Percentiles rank a stretch among this genome's conserved stretches.
phyloP scores from a whole-genome alignment of 2,329 filamentous ascomycete genomes.

The Monilinia fructigena region DNA sequence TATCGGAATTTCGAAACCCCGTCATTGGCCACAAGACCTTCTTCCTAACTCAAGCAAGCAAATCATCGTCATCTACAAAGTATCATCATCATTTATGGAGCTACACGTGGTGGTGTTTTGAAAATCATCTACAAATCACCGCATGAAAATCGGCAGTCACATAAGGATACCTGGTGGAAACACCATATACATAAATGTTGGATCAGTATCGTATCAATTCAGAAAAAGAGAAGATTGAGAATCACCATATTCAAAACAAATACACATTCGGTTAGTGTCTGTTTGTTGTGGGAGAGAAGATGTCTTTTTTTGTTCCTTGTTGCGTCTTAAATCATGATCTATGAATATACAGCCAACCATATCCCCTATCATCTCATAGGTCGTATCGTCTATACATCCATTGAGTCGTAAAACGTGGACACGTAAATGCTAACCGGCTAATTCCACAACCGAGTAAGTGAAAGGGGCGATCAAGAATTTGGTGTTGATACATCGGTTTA shows the following conservation, averaged over 20 bases:
- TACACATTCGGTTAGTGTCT: neutral
- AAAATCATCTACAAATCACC: neutral
- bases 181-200: neutral
- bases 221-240: neutral
- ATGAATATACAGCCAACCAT: slow-evolving; percentile 10
- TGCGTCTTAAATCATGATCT: slow-evolving; percentile 12
- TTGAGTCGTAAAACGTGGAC: slow-evolving; percentile 12
- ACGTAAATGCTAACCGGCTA: slow-evolving; percentile 4
- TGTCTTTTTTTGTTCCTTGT: slow-evolving; percentile 14
- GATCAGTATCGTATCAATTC: no score
- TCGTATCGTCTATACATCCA: slow-evolving; percentile 9
- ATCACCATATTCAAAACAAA: neutral
- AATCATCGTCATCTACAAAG: no score
- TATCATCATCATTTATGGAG: no score
- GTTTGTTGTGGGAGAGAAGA: slow-evolving; percentile 10
- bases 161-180: neutral
- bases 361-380: neutral
- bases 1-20: neutral
- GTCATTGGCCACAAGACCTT: slow-evolving; percentile 3
- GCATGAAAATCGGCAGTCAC: neutral
- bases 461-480: slow-evolving; percentile 10
- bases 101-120: no score
- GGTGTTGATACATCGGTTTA: slow-evolving; percentile 19
- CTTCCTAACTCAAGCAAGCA: neutral
- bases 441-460: slow-evolving; percentile 1